A percentile compares a stretch with the other conserved stretches of the same genome.
These are phyloP conservation scores for Leishmania turanica DNA, from an alignment of 208 protist species.

Conservation along the genomic window DNA sequence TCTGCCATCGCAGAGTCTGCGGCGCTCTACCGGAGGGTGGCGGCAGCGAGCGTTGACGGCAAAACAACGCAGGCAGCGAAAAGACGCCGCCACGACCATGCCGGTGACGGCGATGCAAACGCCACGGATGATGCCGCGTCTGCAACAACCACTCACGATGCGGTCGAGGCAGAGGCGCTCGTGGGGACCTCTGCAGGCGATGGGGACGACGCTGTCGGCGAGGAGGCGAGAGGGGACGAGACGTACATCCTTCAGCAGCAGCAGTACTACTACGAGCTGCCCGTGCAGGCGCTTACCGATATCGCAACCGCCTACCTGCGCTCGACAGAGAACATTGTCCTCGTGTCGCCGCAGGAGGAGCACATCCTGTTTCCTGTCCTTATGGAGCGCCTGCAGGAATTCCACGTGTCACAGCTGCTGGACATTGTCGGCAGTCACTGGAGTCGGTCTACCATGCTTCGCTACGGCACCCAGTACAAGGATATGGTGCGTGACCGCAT, in stretches of 20 bases:
- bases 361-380: constrained; percentile 75
- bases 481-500: constrained; percentile 74
- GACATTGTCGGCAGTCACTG: constrained; percentile 68
- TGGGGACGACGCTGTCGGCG: background rate
- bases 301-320: constrained; percentile 48
- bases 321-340: constrained; percentile 41
- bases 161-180: background rate
- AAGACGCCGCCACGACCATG: background rate
- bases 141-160: background rate
- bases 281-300: constrained; percentile 38
- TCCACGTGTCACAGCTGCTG: constrained; percentile 57
- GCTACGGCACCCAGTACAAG: constrained; percentile 65
- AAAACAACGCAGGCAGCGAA: background rate
- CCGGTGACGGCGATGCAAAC: background rate
- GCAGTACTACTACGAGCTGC: constrained; percentile 30
- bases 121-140: background rate
- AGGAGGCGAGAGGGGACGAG: background rate
- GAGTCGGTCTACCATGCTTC: constrained; percentile 68
- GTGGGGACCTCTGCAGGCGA: background rate
- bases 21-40: constrained; percentile 10
- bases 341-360: constrained; percentile 71
- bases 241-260: constrained; percentile 18
- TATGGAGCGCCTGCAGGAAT: constrained; percentile 48
- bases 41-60: background rate
- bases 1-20: constrained; percentile 14